Evolutionary conservation across 805 yeast species (phyloP).

Genomic region (Henningerozyma blattae): DNA sequence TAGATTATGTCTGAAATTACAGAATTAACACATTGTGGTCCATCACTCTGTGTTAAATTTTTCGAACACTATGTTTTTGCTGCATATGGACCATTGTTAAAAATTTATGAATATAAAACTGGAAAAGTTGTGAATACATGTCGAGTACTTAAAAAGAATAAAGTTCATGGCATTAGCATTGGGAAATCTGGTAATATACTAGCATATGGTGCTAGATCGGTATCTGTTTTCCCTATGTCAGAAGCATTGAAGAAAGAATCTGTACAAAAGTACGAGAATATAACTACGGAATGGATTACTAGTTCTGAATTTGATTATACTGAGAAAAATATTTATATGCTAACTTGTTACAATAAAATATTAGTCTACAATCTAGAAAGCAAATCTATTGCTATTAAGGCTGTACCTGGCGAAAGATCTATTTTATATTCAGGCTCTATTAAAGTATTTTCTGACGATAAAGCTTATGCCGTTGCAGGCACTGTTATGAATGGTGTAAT

Average conservation of each 20-base stretch:
- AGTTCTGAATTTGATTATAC: constrained; percentile 39
- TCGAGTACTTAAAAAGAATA: constrained; percentile 54
- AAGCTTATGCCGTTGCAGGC: constrained; percentile 66
- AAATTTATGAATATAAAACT: constrained; percentile 36
- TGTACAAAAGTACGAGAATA: constrained; percentile 29
- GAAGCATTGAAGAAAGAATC: constrained; percentile 17
- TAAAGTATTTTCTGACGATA: constrained; percentile 29
- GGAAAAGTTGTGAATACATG: constrained; percentile 28
- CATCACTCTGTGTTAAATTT: constrained; percentile 53
- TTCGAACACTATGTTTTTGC: constrained; percentile 28
- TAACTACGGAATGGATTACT: constrained; percentile 72
- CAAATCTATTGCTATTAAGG: constrained; percentile 18
- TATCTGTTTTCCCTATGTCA: constrained; percentile 30
- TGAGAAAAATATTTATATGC: constrained; percentile 32
- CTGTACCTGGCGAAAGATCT: constrained; percentile 56
- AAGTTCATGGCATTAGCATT: constrained; percentile 65
- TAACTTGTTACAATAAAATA: constrained; percentile 69
- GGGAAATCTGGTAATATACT: constrained; percentile 24
- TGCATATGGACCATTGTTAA: constrained; percentile 63
- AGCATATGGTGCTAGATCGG: constrained; percentile 65
- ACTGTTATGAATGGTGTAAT: constrained; percentile 85
- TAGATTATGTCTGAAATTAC: background rate
- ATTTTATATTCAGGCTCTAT: constrained; percentile 82
- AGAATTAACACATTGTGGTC: constrained; percentile 37
- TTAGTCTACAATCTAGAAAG: constrained; percentile 21